Conservation (phyloP, 352 stramenopile species). For the Elongisporangium undulatum region DNA sequence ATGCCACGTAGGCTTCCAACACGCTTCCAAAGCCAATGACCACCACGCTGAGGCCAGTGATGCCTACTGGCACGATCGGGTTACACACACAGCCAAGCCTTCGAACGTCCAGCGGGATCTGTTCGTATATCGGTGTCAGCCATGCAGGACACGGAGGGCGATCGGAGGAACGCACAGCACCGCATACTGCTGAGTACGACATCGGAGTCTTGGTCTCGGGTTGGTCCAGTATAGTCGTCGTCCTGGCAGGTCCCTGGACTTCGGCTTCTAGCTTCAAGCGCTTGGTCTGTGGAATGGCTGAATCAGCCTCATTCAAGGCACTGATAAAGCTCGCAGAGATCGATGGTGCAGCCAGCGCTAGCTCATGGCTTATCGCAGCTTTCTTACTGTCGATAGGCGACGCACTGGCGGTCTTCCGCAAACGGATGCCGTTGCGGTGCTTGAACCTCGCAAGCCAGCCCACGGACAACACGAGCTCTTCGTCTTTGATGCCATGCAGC, state of each 20-base stretch:
- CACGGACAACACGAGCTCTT: constrained; percentile 67
- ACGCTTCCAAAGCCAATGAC: constrained; percentile 40
- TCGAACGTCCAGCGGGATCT: constrained; percentile 19
- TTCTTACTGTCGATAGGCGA: not conserved
- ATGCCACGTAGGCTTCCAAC: constrained; percentile 35
- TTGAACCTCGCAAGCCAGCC: constrained; percentile 73
- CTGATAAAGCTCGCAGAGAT: not conserved
- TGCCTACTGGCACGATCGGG: constrained; percentile 13
- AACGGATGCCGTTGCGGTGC: constrained; percentile 60
- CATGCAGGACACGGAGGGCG: not conserved
- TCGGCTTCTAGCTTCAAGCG: not conserved
- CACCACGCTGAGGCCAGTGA: constrained; percentile 33
- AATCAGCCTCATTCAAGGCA: not conserved
- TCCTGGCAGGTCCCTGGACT: not conserved
- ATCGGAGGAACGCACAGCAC: not conserved
- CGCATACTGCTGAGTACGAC: not conserved
- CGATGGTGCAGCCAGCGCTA: not conserved
- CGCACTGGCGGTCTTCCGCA: constrained; percentile 34
- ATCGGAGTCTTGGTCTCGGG: not conserved
- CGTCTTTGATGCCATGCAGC: constrained; percentile 53
- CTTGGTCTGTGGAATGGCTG: not conserved
- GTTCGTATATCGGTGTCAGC: not conserved
- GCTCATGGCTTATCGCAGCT: not conserved
- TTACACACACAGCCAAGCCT: constrained; percentile 17
- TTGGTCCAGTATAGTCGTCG: not conserved